Evolutionary conservation across 768 basidiomycete genomes (phyloP).

Genomic region (Lactarius psammicola): DNA sequence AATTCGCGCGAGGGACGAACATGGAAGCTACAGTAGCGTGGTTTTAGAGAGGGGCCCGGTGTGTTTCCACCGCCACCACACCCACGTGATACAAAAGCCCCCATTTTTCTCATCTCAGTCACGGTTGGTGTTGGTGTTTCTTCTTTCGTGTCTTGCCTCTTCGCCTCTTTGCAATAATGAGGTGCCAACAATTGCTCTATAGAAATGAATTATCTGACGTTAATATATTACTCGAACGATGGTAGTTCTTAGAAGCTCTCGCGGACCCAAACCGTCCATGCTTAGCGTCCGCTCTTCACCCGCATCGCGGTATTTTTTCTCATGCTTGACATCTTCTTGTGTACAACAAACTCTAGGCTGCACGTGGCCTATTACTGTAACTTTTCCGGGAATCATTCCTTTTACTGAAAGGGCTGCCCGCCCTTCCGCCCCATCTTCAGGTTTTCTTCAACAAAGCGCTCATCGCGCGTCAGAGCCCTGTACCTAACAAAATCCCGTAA

Average conservation of each 20-base stretch:
- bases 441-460: constrained; percentile 7
- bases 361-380: constrained; percentile 5
- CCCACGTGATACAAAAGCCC: neutral
- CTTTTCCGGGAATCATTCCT: constrained; percentile 4
- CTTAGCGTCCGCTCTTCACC: constrained; percentile 19
- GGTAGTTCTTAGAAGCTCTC: constrained; percentile 1
- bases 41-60: neutral
- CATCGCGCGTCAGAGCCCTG: neutral
- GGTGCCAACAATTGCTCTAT: neutral
- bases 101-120: neutral
- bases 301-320: constrained; percentile 20
- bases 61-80: no score
- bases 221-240: neutral
- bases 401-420: constrained; percentile 2
- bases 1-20: constrained; percentile 7
- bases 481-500: constrained; percentile 14
- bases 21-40: neutral
- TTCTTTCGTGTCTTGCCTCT: neutral
- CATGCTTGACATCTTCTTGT: constrained; percentile 20
- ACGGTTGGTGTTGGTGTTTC: neutral
- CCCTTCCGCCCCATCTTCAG: constrained; percentile 2
- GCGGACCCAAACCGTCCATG: neutral
- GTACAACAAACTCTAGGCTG: constrained; percentile 22
- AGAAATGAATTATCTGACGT: neutral
- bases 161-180: neutral